These are phyloP conservation scores for Fusarium odoratissimum DNA, from an alignment of 2,329 filamentous ascomycete genomes.

Conservation along the genomic window DNA sequence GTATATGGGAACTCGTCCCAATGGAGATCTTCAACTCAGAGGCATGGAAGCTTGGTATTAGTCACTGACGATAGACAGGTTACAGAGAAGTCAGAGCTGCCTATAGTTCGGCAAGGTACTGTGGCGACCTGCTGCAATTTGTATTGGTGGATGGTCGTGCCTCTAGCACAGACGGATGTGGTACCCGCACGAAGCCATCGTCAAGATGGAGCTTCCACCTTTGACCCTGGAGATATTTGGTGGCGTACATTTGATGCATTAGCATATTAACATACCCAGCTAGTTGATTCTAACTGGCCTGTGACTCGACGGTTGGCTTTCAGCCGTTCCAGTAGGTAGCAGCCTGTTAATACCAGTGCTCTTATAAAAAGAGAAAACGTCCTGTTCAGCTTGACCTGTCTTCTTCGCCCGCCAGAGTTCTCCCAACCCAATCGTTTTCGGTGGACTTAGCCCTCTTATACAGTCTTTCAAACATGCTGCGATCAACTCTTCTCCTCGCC, in stretches of 20 bases:
- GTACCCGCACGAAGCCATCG: constrained; percentile 40
- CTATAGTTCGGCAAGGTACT: background rate
- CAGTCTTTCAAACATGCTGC: constrained; percentile 36
- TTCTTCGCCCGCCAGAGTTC: background rate
- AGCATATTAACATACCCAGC: constrained; percentile 11
- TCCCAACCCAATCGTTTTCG: background rate
- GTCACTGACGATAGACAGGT: background rate
- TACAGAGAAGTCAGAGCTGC: background rate
- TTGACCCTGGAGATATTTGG: constrained; percentile 32
- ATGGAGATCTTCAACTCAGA: background rate
- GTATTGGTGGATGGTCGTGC: constrained; percentile 14
- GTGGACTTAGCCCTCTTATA: background rate
- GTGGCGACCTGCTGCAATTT: background rate
- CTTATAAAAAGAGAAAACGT: constrained; percentile 29
- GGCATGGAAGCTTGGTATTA: background rate
- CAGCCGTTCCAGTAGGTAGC: constrained; percentile 6
- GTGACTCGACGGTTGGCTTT: constrained; percentile 20
- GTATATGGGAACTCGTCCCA: background rate
- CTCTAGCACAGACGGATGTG: constrained; percentile 18
- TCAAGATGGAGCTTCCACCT: constrained; percentile 20
- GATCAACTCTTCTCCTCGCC: constrained; percentile 43
- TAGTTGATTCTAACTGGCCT: constrained; percentile 20
- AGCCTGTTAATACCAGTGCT: constrained; percentile 1
- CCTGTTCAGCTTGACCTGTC: background rate
- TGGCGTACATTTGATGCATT: constrained; percentile 32